Evolutionary conservation across 1,284 basidiomycete species (phyloP).

Genomic region (Pulveroboletus sp.): DNA sequence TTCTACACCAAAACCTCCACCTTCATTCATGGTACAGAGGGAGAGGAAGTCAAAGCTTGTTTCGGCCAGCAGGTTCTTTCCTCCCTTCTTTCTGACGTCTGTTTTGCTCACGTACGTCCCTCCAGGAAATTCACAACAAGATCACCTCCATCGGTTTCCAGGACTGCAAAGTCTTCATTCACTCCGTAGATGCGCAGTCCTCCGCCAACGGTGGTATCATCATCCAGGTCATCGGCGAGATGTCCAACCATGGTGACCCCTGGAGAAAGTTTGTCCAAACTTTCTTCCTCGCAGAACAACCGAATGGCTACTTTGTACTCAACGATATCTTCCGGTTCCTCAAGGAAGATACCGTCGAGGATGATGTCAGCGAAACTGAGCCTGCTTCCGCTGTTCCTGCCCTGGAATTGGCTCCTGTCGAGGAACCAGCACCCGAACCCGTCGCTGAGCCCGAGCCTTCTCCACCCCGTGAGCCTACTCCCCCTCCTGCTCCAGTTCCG

Average conservation of each 20-base stretch:
- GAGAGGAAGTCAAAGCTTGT: slow-evolving; percentile 86
- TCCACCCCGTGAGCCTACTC: slow-evolving; percentile 27
- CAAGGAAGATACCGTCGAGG: slow-evolving; percentile 91
- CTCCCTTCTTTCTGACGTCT: not conserved
- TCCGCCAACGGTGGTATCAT: slow-evolving; percentile 96
- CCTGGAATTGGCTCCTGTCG: slow-evolving; percentile 38
- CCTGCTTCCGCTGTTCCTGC: slow-evolving; percentile 32
- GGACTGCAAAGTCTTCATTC: slow-evolving; percentile 97
- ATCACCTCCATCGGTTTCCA: slow-evolving; percentile 92
- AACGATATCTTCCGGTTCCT: slow-evolving; percentile 99
- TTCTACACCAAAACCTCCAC: slow-evolving; percentile 99
- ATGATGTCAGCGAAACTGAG: slow-evolving; percentile 57
- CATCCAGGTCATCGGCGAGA: slow-evolving; percentile 99
- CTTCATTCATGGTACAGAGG: slow-evolving; percentile 94
- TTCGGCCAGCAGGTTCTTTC: slow-evolving; percentile 86
- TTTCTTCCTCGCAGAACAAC: slow-evolving; percentile 99
- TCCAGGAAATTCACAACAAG: slow-evolving; percentile 94
- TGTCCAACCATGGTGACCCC: slow-evolving; percentile 87
- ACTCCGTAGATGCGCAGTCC: slow-evolving; percentile 91
- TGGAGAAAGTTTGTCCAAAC: slow-evolving; percentile 99
- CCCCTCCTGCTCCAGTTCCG: slow-evolving; percentile 42
- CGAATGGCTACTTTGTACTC: slow-evolving; percentile 98
- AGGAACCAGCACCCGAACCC: slow-evolving; percentile 31
- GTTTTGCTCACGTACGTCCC: slow-evolving; percentile 8
- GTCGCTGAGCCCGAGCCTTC: slow-evolving; percentile 20